phyloP scores from a whole-genome alignment of 768 basidiomycete species.

The Clavaria fumosa region DNA sequence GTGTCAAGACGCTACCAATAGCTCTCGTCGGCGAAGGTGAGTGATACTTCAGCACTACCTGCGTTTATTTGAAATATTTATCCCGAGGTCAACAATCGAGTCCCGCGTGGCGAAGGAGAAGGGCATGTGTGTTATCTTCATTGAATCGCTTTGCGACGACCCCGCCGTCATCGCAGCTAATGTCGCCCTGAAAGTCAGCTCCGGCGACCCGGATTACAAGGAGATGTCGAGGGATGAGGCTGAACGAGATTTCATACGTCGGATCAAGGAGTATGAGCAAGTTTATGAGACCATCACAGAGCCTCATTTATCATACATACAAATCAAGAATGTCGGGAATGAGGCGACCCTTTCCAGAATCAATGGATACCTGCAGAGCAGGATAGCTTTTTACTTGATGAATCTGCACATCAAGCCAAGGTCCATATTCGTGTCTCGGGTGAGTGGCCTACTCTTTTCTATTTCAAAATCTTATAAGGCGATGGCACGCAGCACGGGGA shows the following conservation, averaged over 20 bases:
- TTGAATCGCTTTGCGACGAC: slow-evolving; percentile 92
- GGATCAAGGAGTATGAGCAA: slow-evolving; percentile 87
- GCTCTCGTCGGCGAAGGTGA: slow-evolving; percentile 59
- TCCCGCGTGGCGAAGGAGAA: slow-evolving; percentile 75
- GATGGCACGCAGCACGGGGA: slow-evolving; percentile 72
- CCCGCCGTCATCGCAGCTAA: slow-evolving; percentile 91
- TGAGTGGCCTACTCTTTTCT: slow-evolving; percentile 23
- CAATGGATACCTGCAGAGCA: slow-evolving; percentile 89
- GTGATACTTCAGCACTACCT: slow-evolving; percentile 8
- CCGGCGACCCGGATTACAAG: slow-evolving; percentile 96
- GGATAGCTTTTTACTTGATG: slow-evolving; percentile 98
- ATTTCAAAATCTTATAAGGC: slow-evolving; percentile 7
- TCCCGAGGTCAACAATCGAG: slow-evolving; percentile 61
- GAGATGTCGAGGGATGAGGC: slow-evolving; percentile 75
- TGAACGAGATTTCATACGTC: slow-evolving; percentile 74
- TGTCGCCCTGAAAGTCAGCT: slow-evolving; percentile 87
- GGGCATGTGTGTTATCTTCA: slow-evolving; percentile 77
- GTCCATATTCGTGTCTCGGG: slow-evolving; percentile 91
- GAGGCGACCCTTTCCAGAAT: slow-evolving; percentile 79
- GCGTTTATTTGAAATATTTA: slow-evolving; percentile 1
- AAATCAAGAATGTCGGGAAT: slow-evolving; percentile 86
- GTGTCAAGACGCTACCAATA: slow-evolving; percentile 90
- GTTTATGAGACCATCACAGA: slow-evolving; percentile 94
- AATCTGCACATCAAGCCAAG: slow-evolving; percentile 94
- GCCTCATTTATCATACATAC: slow-evolving; percentile 76